Evolutionary conservation across 192 early-diverging fungal species (phyloP), one percentile per base, ranked within the genome.

Genomic region (Funneliformis mosseae): DNA sequence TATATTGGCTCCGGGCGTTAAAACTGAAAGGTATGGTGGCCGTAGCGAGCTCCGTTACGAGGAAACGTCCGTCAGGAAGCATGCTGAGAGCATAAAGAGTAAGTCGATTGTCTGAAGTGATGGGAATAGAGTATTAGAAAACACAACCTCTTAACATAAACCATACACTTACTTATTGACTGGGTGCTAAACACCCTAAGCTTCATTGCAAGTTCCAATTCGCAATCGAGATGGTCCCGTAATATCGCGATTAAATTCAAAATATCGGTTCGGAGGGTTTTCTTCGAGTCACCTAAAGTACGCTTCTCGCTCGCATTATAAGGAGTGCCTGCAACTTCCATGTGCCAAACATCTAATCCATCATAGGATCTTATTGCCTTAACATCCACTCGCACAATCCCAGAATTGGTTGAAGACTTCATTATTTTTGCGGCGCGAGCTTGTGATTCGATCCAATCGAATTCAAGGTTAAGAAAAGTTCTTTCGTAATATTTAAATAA

Each of bases 401-500:
- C 72, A 9, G 80, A 81, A 39, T 70, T 81, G 0, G 27, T 81
- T 11, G 80, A 61, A 42, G 72, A 81, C 46, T 76, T 81, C 63
- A 66, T 75, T 25, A 76, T 46, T 81, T 81, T 76, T 4, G 60
- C 80, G 27, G 60, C 33, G 4, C n/a, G 73, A 0, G 43, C 80
- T 10, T 76, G 39, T 0, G 62, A 76, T 81, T 81, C 61, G 27
- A 81, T 76, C 74, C 73, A 81, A 63, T 81, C 55, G 12, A 81
- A 75, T 76, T 81, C 74, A 38, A 81, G 43, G 48, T 27, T 45
- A 38, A 7, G 25, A 60, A 80, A 80, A 42, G 48, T 80, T 61
- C 28, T 79, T n/a, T 80, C 48, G 59, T 80, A 80, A 14, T 74
- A 80, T 21, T 80, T 80, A 9, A 59, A 74, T 61, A 80, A 27